Percentiles rank a stretch among this genome's conserved stretches.
Conservation (phyloP, 305 asterid genomes). For the Striga hermonthica region DNA sequence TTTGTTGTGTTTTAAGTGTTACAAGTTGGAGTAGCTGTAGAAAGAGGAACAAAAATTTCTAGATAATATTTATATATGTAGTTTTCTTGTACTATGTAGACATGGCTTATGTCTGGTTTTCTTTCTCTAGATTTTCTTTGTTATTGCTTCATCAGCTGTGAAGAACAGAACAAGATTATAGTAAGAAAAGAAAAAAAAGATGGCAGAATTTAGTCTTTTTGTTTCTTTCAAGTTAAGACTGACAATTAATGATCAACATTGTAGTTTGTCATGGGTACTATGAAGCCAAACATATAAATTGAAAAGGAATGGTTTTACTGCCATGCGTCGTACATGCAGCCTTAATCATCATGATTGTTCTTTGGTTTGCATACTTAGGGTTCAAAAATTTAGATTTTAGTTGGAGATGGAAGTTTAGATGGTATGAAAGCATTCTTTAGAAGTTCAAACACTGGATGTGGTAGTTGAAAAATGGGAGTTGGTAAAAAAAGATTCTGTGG, state of each 20-base stretch:
- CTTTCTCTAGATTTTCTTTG: conserved; percentile 1
- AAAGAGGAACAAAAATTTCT: neutral
- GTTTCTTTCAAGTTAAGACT: conserved; percentile 9
- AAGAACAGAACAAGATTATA: neutral
- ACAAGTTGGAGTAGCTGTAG: neutral
- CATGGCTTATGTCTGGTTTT: neutral
- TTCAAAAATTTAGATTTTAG: conserved; percentile 9
- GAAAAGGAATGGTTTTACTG: conserved; percentile 3
- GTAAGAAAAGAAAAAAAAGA: neutral
- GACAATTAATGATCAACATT: neutral
- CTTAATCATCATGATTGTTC: neutral
- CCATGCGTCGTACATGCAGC: conserved; percentile 4
- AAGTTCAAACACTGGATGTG: neutral
- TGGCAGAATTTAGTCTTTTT: neutral
- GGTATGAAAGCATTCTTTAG: conserved; percentile 2
- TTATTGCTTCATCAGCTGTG: conserved; percentile 15
- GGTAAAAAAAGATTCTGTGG: neutral
- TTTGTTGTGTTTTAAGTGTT: neutral
- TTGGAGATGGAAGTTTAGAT: conserved; percentile 18
- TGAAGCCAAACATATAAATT: conserved; percentile 1
- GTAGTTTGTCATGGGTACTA: conserved; percentile 6
- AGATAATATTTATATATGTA: neutral
- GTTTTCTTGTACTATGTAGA: conserved; percentile 8
- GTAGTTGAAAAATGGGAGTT: conserved; percentile 7
- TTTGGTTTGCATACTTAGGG: neutral